These are phyloP conservation scores for Fusarium scirpi DNA, from an alignment of 2,329 filamentous ascomycete species.

Conservation along the genomic window DNA sequence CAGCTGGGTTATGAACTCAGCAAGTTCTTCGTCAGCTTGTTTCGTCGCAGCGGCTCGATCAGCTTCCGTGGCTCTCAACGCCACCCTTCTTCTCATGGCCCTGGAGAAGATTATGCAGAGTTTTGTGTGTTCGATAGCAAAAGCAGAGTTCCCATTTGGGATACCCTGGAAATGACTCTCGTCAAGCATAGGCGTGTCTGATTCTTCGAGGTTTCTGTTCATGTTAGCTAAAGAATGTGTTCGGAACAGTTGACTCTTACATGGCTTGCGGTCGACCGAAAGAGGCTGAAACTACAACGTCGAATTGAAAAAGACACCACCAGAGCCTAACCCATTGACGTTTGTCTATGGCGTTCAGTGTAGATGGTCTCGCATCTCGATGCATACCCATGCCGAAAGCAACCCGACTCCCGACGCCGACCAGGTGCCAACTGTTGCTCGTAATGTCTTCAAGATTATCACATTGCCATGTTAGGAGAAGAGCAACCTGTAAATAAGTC, in stretches of 20 bases:
- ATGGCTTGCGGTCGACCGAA: conserved; percentile 66
- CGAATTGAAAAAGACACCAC: conserved; percentile 57
- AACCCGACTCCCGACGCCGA: conserved; percentile 64
- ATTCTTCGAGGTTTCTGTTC: conserved; percentile 61
- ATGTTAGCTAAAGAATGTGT: background rate
- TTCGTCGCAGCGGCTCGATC: conserved; percentile 47
- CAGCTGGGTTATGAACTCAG: conserved; percentile 47
- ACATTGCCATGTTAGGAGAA: conserved; percentile 67
- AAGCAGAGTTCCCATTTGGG: conserved; percentile 54
- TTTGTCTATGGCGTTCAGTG: conserved; percentile 49
- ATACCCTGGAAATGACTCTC: conserved; percentile 59
- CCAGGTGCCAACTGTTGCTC: conserved; percentile 65
- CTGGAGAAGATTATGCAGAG: conserved; percentile 63
- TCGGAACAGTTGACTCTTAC: conserved; percentile 39
- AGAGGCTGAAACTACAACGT: conserved; percentile 52
- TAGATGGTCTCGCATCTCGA: conserved; percentile 49
- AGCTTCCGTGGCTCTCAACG: conserved; percentile 39
- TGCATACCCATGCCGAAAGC: conserved; percentile 68
- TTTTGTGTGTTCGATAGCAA: conserved; percentile 62
- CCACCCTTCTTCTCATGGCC: conserved; percentile 48
- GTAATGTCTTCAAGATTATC: conserved; percentile 67
- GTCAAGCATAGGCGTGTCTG: conserved; percentile 60
- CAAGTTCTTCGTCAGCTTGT: conserved; percentile 50
- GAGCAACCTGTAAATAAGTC: conserved; percentile 64
- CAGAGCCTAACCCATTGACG: conserved; percentile 54